Base-by-base conservation (phyloP, 2,329 filamentous ascomycete genomes). In the Tolypocladium tropicale region DNA sequence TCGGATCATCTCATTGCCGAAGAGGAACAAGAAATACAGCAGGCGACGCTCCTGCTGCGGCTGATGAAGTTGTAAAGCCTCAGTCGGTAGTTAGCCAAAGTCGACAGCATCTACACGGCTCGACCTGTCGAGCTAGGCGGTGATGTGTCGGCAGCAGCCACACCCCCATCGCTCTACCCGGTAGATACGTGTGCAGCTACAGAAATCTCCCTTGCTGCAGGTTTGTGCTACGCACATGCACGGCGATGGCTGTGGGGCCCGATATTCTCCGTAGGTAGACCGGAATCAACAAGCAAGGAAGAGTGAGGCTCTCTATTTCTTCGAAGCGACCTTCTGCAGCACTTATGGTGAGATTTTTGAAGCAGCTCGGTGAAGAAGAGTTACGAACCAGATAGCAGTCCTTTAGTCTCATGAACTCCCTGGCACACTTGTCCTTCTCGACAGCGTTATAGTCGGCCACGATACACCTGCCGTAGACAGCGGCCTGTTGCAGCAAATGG, bases 391-490 rank as follows among this genome's bases (percentile, higher is more conserved):
- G 66, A 67, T 90, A 95, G 68, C 93, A 97, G 62, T 95, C 79
- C 70, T 95, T 96, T 52, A 97, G 71, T 61, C 76, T 84, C 71
- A 94, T 76, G 63, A 99, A 97, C 67, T 96, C 91, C 57, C 83
- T 84, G 5, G 80, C 78, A 67, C 94, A 99, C 77, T 94, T 94
- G 68, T 96, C 90, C 68, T 95, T 95, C 64, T 91, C 82, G 3
- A 96, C 83, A 4, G 90, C 83, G 67, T 93, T 93, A 73, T 95
- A 97, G 68, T 97, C 93, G 41, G 84, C 83, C 53, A 93, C 81
- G 61, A 99, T 85, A 69, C 94, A 99, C 77, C 91, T 92, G 62
- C 93, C 94, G 67, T 97, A 99, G 14, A 82, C 77, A 3, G 90
- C 79, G 54, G 90, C 88, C 93, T 97, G 50, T 36, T 37, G 23